Percentiles rank a stretch among this genome's conserved stretches.
Conservation (phyloP, 108 stramenopile species). For the Heterococcus sp. region DNA sequence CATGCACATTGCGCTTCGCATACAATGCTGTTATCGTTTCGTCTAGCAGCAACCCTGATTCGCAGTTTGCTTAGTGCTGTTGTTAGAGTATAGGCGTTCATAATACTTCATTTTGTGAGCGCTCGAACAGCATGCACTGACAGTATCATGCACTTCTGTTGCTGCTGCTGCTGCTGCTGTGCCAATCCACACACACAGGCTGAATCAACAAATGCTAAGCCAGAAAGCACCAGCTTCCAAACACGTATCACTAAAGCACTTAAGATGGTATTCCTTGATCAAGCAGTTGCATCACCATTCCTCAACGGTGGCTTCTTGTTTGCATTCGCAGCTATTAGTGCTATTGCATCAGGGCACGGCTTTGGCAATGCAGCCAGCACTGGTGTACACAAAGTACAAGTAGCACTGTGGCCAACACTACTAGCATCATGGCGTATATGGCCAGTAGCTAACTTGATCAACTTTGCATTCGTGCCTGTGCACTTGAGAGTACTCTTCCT, state of each 20-base stretch:
- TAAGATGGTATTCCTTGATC: conserved; percentile 31
- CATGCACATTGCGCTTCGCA: no score
- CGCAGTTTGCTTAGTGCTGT: no score
- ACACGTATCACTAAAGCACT: background rate
- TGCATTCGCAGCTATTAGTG: background rate
- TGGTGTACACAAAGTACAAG: background rate
- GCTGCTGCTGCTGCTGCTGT: no score
- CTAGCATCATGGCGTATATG: conserved; percentile 36
- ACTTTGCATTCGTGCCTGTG: conserved; percentile 31
- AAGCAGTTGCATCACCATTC: conserved; percentile 21
- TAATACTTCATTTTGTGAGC: no score
- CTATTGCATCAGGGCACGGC: background rate
- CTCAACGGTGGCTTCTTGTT: conserved; percentile 16
- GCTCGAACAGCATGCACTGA: no score
- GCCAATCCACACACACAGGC: no score
- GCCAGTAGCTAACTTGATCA: conserved; percentile 37
- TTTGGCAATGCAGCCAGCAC: background rate
- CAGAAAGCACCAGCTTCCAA: no score
- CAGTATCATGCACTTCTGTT: no score
- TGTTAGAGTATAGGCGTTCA: no score
- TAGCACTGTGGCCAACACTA: conserved; percentile 18
- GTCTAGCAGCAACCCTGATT: no score
- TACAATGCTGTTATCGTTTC: no score
- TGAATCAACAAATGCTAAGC: no score
- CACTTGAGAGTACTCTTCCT: conserved; percentile 32